Base-by-base conservation (phyloP, 148 eudicot species). In the Rhododendron ovatum region DNA sequence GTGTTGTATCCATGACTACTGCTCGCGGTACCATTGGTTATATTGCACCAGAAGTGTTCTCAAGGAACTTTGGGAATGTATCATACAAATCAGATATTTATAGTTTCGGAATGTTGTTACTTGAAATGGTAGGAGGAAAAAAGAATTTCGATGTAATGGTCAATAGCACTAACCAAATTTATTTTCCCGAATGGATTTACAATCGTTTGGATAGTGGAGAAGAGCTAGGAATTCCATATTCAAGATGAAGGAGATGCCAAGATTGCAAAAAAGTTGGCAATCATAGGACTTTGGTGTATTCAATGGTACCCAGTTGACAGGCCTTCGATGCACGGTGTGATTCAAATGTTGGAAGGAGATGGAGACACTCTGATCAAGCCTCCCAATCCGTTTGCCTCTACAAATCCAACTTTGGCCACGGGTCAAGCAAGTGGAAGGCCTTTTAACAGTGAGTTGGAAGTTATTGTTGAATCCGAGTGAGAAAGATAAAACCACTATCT, bases 251-350 rank as follows among this genome's bases (percentile, higher is more conserved):
- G 65, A 33, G 80, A 84, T 30, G 74, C 47, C 10, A 53, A 33
- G 48, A 87, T 89, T n/a, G 61, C 80, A 2, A 89, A 78, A 83
- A 89, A 79, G 61, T 61, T 87, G 45, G 30, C 82, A 14, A 35
- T 87, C 74, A 82, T 89, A 0, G 91, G 89, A 22, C 83, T 89
- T 7, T 82, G 87, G 91, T 89, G 91, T 73, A 89, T 87, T 33
- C 87, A 85, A 8, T 89, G 91, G 91, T 76, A 73, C 77, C 89
- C 91, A 22, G 6, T 81, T 3, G 86, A 85, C 61, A 75, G 89
- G 33, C 91, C 89, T 17, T 80, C 91, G 1, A 85, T 85, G 89
- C 83, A 87, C 14, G 55, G 0, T 45, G 87, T 85, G 39, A 75
- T 89, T 24, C 86, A 89, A 45, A 85, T 79, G 83, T 10, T 85